A percentile compares a stretch with the other conserved stretches of the same genome.
phyloP scores from a whole-genome alignment of 2,329 filamentous ascomycete genomes.

The Colletotrichum sp. region DNA sequence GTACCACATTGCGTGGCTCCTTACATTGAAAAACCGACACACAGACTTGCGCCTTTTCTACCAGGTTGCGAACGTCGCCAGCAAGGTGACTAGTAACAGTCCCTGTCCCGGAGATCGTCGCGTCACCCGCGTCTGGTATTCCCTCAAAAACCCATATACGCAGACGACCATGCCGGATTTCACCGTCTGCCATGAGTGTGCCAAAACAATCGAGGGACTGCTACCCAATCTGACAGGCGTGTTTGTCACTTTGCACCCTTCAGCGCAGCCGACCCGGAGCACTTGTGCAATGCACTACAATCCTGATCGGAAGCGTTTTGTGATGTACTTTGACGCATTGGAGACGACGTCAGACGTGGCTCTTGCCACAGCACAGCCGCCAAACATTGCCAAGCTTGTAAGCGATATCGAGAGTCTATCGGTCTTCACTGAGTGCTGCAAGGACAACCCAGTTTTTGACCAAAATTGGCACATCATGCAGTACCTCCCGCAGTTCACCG shows the following conservation, averaged over 20 bases:
- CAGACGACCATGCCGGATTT: constrained; percentile 71
- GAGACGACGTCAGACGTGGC: constrained; percentile 60
- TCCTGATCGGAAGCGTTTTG: constrained; percentile 56
- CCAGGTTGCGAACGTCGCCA: constrained; percentile 67
- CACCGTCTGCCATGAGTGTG: constrained; percentile 75
- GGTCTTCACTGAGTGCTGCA: constrained; percentile 65
- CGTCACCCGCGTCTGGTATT: constrained; percentile 72
- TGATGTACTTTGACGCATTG: constrained; percentile 65
- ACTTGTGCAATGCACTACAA: constrained; percentile 72
- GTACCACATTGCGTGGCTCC: constrained; percentile 83
- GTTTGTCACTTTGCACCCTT: constrained; percentile 60
- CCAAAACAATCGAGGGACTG: constrained; percentile 71
- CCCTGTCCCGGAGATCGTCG: constrained; percentile 63
- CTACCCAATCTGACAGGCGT: constrained; percentile 74
- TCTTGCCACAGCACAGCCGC: constrained; percentile 43
- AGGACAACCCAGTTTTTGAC: constrained; percentile 65
- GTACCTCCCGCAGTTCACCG: constrained; percentile 75
- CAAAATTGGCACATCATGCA: constrained; percentile 80
- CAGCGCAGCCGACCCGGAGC: constrained; percentile 50
- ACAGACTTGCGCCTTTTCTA: constrained; percentile 72
- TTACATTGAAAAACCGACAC: constrained; percentile 73
- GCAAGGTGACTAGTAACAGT: constrained; percentile 40
- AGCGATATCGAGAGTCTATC: constrained; percentile 65
- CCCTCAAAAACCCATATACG: constrained; percentile 71
- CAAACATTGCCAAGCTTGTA: constrained; percentile 67